Base-by-base conservation (phyloP, 805 yeast genomes). In the Yamadazyma laniorum region DNA sequence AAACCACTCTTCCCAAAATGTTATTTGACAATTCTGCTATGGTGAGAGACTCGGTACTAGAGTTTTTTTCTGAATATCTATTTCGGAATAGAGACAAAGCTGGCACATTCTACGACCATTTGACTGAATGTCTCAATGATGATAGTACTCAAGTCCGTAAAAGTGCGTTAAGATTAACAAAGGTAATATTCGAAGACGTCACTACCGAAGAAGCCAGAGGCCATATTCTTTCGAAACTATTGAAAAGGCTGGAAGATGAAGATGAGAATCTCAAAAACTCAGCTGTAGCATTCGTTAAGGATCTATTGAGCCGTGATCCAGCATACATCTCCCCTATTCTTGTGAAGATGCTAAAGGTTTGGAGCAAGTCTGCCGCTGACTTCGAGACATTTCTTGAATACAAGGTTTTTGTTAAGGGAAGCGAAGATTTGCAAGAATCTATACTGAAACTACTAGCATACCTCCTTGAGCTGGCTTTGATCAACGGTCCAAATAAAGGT, bases 21-120 rank as follows among this genome's bases (percentile, higher is more conserved):
- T 59, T 88, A 26, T 58, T 53, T 4, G 91, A 84, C 44, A 52
- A 72, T 0, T 84, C 88, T 2, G 79, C 95, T 0, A 72, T 81
- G 27, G 91, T 87, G 0, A 71, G 88, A 41, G 89, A 83, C 49
- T 86, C 95, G 0, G 82, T 82, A 2, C 61, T 88, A 19, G 93
- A 85, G 29, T 65, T 88, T 27, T 58, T 88, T 18, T 70, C 72
- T 8, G 69, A 65, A 35, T 76, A 72, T 38, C 52, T 80, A 27
- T 50, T 60, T 2, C 48, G 63, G 2, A 67, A 67, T 34, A 75
- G 78, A 0, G 70, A 65, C 3, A 53, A 72, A 21, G 63, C 75
- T 15, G 67, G 68, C 2, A 71, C 70, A 18, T 80, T 75, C 45
- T 77, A 77, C 51, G 59, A 54, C 6, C 61, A 74, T 13, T 59